Conservation (phyloP, 345 rosid species). For the Syzygium aromaticum region DNA sequence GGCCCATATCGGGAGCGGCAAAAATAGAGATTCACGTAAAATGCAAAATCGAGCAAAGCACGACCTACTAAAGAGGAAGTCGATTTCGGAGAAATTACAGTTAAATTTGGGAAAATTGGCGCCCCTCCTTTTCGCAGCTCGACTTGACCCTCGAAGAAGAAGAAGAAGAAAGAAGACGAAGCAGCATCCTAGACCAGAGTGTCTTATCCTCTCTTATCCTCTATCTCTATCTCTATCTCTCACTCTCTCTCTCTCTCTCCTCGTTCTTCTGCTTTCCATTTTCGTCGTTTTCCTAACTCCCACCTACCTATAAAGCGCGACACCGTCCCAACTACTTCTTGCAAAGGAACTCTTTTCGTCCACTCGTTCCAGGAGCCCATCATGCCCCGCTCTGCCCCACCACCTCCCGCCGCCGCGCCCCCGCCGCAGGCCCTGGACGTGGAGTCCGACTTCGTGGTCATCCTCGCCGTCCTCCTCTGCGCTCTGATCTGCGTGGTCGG, state of each 20-base stretch:
- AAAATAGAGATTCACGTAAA: no score
- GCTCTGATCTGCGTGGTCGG: conserved; percentile 68
- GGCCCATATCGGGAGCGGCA: no score
- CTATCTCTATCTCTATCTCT: background rate
- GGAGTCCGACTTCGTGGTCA: conserved; percentile 56
- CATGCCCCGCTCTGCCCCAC: background rate
- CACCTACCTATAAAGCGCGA: background rate
- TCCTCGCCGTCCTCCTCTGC: conserved; percentile 62
- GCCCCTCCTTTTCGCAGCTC: background rate
- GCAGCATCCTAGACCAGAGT: background rate
- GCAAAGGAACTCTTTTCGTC: background rate
- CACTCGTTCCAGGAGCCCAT: background rate
- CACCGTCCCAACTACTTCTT: background rate
- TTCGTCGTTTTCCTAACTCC: background rate
- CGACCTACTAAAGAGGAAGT: no score
- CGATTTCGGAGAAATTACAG: no score
- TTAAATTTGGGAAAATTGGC: no score
- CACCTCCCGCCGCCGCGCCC: conserved; percentile 12
- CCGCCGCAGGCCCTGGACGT: conserved; percentile 24
- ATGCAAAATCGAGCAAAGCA: no score
- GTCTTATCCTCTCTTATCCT: background rate
- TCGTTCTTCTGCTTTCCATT: background rate
- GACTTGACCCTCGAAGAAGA: background rate
- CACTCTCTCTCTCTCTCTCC: background rate
- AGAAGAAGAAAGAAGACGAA: background rate